Conservation (phyloP, 1,139 yeast genomes). For the Keqinozyma sinolaborantium region DNA sequence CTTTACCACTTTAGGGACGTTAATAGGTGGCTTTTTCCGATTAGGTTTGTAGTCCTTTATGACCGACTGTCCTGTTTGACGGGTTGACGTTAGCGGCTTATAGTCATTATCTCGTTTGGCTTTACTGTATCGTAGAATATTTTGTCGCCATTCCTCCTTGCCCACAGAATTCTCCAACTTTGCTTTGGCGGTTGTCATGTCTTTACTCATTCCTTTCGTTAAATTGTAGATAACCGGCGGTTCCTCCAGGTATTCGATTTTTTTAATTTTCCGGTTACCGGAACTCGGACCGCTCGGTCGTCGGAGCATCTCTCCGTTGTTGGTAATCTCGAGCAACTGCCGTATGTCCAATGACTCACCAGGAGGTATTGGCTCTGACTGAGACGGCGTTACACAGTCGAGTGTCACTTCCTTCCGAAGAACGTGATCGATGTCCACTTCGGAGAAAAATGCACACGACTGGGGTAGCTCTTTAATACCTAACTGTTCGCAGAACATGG, state of each 20-base stretch:
- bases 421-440: constrained; percentile 86
- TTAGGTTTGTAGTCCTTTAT: neutral
- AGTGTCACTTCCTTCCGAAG: constrained; percentile 85
- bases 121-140: constrained; percentile 14
- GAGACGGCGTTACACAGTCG: constrained; percentile 90
- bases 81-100: constrained; percentile 1
- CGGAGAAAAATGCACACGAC: constrained; percentile 92
- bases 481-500: constrained; percentile 89
- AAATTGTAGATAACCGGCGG: constrained; percentile 21
- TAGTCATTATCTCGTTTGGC: constrained; percentile 2
- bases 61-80: neutral
- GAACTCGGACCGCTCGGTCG: constrained; percentile 8
- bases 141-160: constrained; percentile 23
- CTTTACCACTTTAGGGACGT: neutral
- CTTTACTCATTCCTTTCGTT: constrained; percentile 16
- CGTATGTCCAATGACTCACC: constrained; percentile 75
- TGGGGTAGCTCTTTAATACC: constrained; percentile 91
- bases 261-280: constrained; percentile 4
- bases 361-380: constrained; percentile 64
- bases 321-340: constrained; percentile 35
- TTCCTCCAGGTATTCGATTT: constrained; percentile 16
- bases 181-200: constrained; percentile 19
- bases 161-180: constrained; percentile 27
- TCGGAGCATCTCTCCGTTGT: constrained; percentile 16
- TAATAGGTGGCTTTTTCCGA: neutral